Base-by-base conservation (phyloP, 441 rosid genomes). In the Geranium incanum region DNA sequence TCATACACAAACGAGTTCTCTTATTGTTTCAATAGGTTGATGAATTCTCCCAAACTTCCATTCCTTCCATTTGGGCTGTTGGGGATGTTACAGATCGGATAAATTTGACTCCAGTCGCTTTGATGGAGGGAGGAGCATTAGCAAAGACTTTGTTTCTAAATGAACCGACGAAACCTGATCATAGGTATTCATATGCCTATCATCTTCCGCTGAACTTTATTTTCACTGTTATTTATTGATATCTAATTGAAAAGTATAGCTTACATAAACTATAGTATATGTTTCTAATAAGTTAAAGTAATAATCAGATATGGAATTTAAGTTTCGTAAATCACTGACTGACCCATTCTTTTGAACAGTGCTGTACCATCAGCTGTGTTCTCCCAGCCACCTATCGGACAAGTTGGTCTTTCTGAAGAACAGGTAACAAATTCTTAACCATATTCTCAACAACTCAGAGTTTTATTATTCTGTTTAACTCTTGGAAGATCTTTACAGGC, bases 111-210 rank as follows among this genome's bases (percentile, higher is more conserved):
- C 98, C 98, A 41, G 98, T 93, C 78, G 97, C 98, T 68, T 85
- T 93, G 80, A 93, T 93, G 97, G 98, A 93, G 85, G 98, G 98
- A 80, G 90, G 83, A 68, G 98, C 98, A 57, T 76, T 93, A 79
- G 98, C 96, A 68, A 91, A 93, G 83, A 84, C 97, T 12, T 37
- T 93, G 68, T 91, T 91, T 76, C 81, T 74, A 28, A 84, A 87
- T 77, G 87, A 93, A 75, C 95, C 94, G 73, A 84, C 97, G 36
- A 93, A 89, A 82, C 94, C 98, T 71, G 89, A 91, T 82, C 80
- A 91, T 52, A 83, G 97, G 98, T 93, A 86, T 41, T 59, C 43
- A 43, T 7, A 43, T 43, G 50, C 11, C 50, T 43, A 43, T 43
- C 6, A 43, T 43, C 12, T 43, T 43, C 50, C 9, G 50, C 50